A percentile compares a stretch with the other conserved stretches of the same genome.
Evolutionary conservation across 2,329 filamentous ascomycete genomes (phyloP).

Genomic region (Fusarium coffeatum): DNA sequence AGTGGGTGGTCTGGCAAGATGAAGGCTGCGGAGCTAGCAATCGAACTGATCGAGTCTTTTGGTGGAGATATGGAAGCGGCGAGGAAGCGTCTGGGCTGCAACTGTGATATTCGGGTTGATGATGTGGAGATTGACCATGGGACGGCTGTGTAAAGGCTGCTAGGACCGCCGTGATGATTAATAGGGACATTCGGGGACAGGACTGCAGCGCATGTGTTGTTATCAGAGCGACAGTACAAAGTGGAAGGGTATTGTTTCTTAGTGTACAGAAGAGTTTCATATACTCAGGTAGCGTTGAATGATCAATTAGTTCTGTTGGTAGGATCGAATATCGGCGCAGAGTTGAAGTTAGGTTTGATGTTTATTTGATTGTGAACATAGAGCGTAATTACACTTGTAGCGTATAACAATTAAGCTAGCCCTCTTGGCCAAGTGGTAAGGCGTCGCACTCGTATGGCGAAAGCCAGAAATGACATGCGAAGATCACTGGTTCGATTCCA

Average conservation of each 20-base stretch:
- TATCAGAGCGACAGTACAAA: neutral
- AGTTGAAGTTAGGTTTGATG: neutral
- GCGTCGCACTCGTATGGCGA: constrained; percentile 43
- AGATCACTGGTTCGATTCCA: constrained; percentile 45
- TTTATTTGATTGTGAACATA: no score
- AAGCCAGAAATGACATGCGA: constrained; percentile 27
- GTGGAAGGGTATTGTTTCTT: neutral
- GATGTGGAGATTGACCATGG: constrained; percentile 19
- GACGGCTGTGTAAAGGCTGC: constrained; percentile 20
- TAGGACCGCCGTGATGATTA: neutral
- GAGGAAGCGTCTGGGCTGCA: constrained; percentile 68
- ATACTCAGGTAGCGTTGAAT: neutral
- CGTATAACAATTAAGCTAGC: constrained; percentile 24
- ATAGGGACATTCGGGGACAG: neutral
- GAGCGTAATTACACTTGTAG: fast-evolving
- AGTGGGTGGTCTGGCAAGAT: constrained; percentile 81
- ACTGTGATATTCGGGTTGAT: constrained; percentile 59
- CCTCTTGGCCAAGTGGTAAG: constrained; percentile 46
- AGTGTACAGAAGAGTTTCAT: neutral
- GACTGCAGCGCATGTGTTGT: neutral
- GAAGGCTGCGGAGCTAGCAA: constrained; percentile 69
- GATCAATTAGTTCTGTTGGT: neutral
- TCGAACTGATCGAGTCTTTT: constrained; percentile 60
- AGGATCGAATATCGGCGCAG: neutral
- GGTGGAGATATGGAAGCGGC: constrained; percentile 63